Conservation (phyloP, 148 eudicot genomes). For the Dianthus caryophyllus region DNA sequence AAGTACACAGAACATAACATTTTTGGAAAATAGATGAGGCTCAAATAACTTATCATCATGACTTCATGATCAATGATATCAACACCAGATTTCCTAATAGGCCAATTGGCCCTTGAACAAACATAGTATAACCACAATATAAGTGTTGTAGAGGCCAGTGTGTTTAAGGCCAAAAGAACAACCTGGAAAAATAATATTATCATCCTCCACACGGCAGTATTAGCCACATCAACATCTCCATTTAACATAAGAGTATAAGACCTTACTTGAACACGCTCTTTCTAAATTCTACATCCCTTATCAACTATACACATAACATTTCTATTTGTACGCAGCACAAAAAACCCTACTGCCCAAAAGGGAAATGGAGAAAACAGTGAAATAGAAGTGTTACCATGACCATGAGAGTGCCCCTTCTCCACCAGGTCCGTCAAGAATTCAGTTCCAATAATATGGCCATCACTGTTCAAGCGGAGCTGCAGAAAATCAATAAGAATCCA, state of each 20-base stretch:
- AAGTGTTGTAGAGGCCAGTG: neutral
- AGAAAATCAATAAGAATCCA: conserved; percentile 16
- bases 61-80: neutral
- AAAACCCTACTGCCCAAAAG: too few relatives aligned
- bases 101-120: too few relatives aligned
- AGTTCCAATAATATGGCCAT: conserved; percentile 75
- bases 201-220: neutral
- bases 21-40: neutral
- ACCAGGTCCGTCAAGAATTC: conserved; percentile 94
- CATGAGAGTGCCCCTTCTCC: conserved; percentile 74
- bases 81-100: neutral
- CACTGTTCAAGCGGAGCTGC: conserved; percentile 84
- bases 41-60: neutral
- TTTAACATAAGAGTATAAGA: neutral
- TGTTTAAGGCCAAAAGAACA: neutral
- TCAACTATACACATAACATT: neutral
- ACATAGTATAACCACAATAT: neutral
- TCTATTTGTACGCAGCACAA: neutral
- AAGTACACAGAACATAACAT: neutral
- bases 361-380: neutral
- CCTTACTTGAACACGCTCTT: neutral
- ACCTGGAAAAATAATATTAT: neutral
- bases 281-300: neutral
- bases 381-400: conserved; percentile 55
- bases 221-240: neutral